Conservation (phyloP, 1,284 basidiomycete species). For the Melampsora americana region DNA sequence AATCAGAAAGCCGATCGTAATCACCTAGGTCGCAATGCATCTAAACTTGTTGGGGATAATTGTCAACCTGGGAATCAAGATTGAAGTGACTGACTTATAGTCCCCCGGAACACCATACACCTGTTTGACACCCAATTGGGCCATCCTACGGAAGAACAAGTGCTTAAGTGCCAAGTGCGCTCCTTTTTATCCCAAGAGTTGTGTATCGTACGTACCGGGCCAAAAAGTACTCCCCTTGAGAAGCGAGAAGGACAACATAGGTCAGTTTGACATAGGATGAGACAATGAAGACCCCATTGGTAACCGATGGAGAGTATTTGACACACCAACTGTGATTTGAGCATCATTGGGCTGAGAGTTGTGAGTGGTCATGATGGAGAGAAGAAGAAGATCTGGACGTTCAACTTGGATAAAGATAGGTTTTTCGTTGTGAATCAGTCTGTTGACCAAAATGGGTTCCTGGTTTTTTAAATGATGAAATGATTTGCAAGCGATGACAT, state of each 20-base stretch:
- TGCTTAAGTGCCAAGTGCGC: neutral
- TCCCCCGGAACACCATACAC: slow-evolving; percentile 89
- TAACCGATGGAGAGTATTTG: neutral
- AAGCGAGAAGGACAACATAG: neutral
- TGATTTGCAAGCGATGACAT: no score
- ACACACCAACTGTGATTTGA: neutral
- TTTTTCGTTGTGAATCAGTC: no score
- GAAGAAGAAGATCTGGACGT: no score
- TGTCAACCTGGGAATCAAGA: slow-evolving; percentile 41
- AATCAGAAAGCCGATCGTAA: neutral
- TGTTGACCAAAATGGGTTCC: no score
- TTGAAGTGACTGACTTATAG: slow-evolving; percentile 69
- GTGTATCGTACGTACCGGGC: neutral
- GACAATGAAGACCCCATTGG: no score
- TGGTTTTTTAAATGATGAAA: no score
- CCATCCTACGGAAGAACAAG: slow-evolving; percentile 53
- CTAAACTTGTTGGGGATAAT: neutral
- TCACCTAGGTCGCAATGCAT: neutral
- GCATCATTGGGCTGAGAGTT: neutral
- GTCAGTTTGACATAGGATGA: neutral
- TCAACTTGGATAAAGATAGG: no score
- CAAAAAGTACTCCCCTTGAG: neutral
- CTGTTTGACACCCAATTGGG: slow-evolving; percentile 56
- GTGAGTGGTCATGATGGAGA: no score
- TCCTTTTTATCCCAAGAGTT: neutral